Evolutionary conservation across 768 basidiomycete species (phyloP).

Genomic region (Boletus rubropictus): DNA sequence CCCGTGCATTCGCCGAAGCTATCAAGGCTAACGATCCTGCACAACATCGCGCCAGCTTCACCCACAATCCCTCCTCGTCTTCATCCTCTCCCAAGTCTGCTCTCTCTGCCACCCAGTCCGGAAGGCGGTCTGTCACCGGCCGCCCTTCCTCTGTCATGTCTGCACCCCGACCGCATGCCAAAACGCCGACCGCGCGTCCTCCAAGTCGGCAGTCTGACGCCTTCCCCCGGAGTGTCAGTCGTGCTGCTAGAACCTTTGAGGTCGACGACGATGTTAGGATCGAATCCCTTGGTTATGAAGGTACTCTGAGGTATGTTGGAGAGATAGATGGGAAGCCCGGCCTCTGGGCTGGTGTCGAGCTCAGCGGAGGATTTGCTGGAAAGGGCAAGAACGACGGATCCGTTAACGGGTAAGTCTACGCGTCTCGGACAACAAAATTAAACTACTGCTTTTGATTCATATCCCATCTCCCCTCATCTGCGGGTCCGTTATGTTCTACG

Average conservation of each 20-base stretch:
- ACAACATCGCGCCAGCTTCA: slow-evolving; percentile 48
- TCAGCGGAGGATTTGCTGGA: slow-evolving; percentile 77
- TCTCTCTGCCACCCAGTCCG: slow-evolving; percentile 39
- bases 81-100: slow-evolving; percentile 42
- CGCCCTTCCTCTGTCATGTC: slow-evolving; percentile 62
- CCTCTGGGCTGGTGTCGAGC: slow-evolving; percentile 90
- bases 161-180: slow-evolving; percentile 39
- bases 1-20: slow-evolving; percentile 73
- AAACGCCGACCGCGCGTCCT: slow-evolving; percentile 55
- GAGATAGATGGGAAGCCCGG: slow-evolving; percentile 86
- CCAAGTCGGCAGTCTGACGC: slow-evolving; percentile 64
- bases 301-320: slow-evolving; percentile 73
- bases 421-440: neutral
- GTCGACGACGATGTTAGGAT: slow-evolving; percentile 82
- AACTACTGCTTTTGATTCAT: neutral
- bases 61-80: slow-evolving; percentile 36
- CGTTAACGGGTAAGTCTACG: slow-evolving; percentile 69
- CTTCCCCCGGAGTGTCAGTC: slow-evolving; percentile 41
- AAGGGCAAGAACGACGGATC: slow-evolving; percentile 95
- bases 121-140: slow-evolving; percentile 44
- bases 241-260: slow-evolving; percentile 46
- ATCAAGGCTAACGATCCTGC: slow-evolving; percentile 78
- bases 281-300: slow-evolving; percentile 85
- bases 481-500: neutral
- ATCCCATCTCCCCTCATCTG: neutral